Percentiles rank a stretch among this genome's conserved stretches.
Conservation (phyloP, 163 green algal genomes). For the Trebouxia gelatinosa region DNA sequence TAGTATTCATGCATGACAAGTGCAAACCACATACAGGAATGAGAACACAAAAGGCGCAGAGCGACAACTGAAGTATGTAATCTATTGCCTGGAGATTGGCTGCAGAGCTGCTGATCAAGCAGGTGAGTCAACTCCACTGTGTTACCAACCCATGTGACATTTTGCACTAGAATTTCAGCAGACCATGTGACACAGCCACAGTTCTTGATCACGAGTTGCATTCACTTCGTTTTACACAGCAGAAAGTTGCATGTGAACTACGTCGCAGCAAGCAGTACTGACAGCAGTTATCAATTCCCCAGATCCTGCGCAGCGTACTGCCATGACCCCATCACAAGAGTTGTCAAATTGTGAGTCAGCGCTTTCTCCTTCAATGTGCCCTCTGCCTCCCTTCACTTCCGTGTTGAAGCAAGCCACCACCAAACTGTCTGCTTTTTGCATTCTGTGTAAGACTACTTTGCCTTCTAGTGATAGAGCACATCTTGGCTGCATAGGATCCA, state of each 20-base stretch:
- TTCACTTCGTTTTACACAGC: not conserved
- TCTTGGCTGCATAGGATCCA: not conserved
- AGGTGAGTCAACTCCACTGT: conserved; percentile 38
- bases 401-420: not conserved
- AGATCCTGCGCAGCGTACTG: too few species aligned
- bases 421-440: not conserved
- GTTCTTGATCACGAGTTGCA: not conserved
- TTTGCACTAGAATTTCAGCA: not conserved
- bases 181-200: not conserved
- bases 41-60: conserved; percentile 57
- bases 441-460: not conserved
- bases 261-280: too few species aligned
- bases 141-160: not conserved
- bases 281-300: too few species aligned
- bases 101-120: conserved; percentile 58
- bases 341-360: too few species aligned
- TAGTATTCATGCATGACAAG: not conserved
- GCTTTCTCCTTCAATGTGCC: too few species aligned
- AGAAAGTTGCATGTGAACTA: not conserved
- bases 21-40: conserved; percentile 43
- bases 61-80: conserved; percentile 65
- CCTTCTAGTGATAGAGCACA: not conserved
- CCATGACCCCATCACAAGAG: too few species aligned
- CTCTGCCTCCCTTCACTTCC: too few species aligned
- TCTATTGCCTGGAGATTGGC: conserved; percentile 76